Conservation (phyloP, 2,329 filamentous ascomycete genomes). For the Fusarium sp. region DNA sequence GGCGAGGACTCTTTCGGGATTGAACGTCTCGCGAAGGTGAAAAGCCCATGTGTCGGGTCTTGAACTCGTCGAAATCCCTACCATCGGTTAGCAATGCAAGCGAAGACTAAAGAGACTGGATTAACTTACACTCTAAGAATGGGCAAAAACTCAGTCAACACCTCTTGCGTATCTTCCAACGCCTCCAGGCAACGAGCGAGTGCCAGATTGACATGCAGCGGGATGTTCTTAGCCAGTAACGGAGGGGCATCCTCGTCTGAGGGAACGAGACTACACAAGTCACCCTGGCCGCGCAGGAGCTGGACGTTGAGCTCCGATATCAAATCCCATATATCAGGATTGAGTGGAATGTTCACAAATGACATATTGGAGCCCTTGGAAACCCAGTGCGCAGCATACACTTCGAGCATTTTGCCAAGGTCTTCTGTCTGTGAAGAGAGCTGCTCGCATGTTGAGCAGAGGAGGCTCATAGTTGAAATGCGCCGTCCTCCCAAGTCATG, state of each 20-base stretch:
- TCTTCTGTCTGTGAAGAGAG: conserved; percentile 30
- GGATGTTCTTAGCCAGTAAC: conserved; percentile 9
- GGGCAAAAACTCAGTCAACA: conserved; percentile 30
- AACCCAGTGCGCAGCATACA: conserved; percentile 33
- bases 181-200: conserved; percentile 16
- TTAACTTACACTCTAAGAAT: conserved; percentile 41
- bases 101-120: rapidly evolving
- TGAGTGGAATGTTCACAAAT: conserved; percentile 27
- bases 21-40: neutral
- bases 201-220: conserved; percentile 15
- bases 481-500: conserved; percentile 15
- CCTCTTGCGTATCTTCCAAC: conserved; percentile 10
- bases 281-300: neutral
- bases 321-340: conserved; percentile 28
- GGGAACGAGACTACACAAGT: conserved; percentile 2
- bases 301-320: conserved; percentile 11
- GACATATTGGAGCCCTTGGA: conserved; percentile 17
- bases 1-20: neutral
- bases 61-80: conserved; percentile 42
- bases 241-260: rapidly evolving
- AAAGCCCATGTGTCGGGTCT: conserved; percentile 31
- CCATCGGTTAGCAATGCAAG: neutral
- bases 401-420: conserved; percentile 29
- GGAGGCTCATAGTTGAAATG: conserved; percentile 33
- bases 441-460: conserved; percentile 27